phyloP scores from a whole-genome alignment of 2,329 filamentous ascomycete genomes.

The Colletotrichum gloeosporioides region DNA sequence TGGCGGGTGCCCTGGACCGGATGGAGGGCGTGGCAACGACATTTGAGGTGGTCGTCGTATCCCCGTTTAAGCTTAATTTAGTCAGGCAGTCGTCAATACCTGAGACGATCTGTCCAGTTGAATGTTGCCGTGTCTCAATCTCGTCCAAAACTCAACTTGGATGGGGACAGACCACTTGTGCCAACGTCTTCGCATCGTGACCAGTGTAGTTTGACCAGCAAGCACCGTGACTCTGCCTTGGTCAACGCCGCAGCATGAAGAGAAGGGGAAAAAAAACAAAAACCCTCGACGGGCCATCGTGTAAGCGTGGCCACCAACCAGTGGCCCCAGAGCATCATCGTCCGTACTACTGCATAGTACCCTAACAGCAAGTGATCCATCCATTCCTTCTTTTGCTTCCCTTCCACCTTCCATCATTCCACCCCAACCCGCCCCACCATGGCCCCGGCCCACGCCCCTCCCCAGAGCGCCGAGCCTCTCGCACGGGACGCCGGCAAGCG shows the following conservation, averaged over 20 bases:
- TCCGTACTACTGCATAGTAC: conserved; percentile 10
- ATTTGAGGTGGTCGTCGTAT: not conserved
- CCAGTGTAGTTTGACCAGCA: not conserved
- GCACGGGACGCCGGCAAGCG: conserved; percentile 22
- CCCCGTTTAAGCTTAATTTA: conserved; percentile 19
- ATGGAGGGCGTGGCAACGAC: not conserved
- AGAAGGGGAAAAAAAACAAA: not conserved
- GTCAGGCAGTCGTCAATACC: not conserved
- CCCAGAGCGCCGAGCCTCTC: conserved; percentile 21
- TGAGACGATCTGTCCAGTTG: conserved; percentile 10
- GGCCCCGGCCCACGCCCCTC: conserved; percentile 17
- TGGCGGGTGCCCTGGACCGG: not conserved
- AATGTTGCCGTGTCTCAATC: not conserved
- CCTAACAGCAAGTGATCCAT: not conserved
- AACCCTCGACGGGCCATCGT: not conserved
- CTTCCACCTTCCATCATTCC: not conserved
- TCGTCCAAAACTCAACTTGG: not conserved
- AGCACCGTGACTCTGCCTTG: not conserved
- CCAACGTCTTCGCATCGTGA: not conserved
- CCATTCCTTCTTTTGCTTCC: not conserved
- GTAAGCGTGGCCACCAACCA: not conserved
- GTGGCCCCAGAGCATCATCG: not conserved
- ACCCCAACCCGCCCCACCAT: not conserved
- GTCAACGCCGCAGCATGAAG: not conserved
- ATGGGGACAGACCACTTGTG: not conserved